phyloP scores from a whole-genome alignment of 441 rosid genomes.

The Geranium incanum region DNA sequence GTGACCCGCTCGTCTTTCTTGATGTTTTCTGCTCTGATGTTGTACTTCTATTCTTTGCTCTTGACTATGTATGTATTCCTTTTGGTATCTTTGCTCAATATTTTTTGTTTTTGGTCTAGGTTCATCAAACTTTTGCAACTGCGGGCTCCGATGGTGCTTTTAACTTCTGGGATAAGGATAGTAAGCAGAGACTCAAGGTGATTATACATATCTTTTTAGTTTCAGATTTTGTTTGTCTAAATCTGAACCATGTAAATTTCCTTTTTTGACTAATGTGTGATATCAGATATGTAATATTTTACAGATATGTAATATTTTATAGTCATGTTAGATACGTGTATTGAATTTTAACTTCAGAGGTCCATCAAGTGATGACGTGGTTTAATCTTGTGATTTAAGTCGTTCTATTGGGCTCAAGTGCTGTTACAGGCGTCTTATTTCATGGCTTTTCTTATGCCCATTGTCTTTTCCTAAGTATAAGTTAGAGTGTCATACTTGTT shows the following conservation, averaged over 20 bases:
- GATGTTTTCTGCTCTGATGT: background rate
- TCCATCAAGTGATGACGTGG: background rate
- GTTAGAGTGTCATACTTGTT: background rate
- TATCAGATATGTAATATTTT: no score
- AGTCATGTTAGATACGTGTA: no score
- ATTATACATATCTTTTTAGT: conserved; percentile 9
- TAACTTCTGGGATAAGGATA: conserved; percentile 98
- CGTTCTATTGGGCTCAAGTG: background rate
- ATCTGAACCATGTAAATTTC: background rate
- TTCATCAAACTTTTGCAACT: conserved; percentile 89
- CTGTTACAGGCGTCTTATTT: background rate
- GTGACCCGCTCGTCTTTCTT: background rate
- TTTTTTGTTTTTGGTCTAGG: conserved; percentile 32
- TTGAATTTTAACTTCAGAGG: background rate
- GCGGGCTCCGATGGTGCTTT: conserved; percentile 96
- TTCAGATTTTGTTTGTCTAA: background rate
- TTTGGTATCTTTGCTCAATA: background rate
- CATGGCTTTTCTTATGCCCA: background rate
- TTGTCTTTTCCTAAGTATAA: background rate
- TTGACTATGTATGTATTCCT: conserved; percentile 1
- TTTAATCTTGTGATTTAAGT: background rate
- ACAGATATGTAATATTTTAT: no score
- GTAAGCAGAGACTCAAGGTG: conserved; percentile 93
- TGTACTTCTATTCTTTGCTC: background rate
- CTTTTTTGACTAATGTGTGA: background rate